Percentiles rank a stretch among this genome's conserved stretches.
phyloP scores from a whole-genome alignment of 139 green algal species.

The Nannochloris sp. region DNA sequence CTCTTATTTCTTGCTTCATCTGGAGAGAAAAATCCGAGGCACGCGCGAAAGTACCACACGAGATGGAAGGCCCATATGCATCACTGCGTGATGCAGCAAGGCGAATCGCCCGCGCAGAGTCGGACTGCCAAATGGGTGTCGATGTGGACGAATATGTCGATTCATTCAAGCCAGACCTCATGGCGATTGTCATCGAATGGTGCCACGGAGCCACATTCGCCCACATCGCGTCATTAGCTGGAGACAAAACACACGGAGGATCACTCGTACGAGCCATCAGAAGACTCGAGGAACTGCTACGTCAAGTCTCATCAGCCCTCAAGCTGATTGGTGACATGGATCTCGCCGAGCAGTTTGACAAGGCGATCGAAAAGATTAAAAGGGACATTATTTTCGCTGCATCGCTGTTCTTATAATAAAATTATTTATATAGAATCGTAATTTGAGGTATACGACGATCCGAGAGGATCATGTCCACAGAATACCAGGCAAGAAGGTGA shows the following conservation, averaged over 20 bases:
- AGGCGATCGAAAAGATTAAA: constrained; percentile 32
- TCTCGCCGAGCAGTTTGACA: constrained; percentile 30
- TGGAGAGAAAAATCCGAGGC: constrained; percentile 52
- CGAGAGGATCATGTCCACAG: too few relatives aligned
- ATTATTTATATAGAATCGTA: background rate
- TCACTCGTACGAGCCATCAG: constrained; percentile 65
- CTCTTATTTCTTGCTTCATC: constrained; percentile 61
- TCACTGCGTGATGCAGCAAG: constrained; percentile 51
- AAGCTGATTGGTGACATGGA: constrained; percentile 31
- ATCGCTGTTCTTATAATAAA: constrained; percentile 41
- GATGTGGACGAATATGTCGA: constrained; percentile 61
- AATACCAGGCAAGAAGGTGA: too few relatives aligned
- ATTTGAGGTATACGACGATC: background rate
- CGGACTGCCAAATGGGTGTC: constrained; percentile 43
- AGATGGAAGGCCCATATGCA: constrained; percentile 34
- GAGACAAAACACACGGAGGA: constrained; percentile 23
- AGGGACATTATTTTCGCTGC: constrained; percentile 56
- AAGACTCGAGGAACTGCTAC: constrained; percentile 68
- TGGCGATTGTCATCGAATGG: constrained; percentile 60
- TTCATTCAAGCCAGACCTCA: constrained; percentile 60
- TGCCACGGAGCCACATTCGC: constrained; percentile 47
- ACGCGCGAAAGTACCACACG: constrained; percentile 37
- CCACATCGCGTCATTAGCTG: constrained; percentile 39
- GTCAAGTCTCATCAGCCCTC: constrained; percentile 43
- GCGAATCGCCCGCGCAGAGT: constrained; percentile 33